A percentile compares a stretch with the other conserved stretches of the same genome.
These are phyloP conservation scores for Xylaria venustula DNA, from an alignment of 495 filamentous ascomycete species.

Conservation along the genomic window DNA sequence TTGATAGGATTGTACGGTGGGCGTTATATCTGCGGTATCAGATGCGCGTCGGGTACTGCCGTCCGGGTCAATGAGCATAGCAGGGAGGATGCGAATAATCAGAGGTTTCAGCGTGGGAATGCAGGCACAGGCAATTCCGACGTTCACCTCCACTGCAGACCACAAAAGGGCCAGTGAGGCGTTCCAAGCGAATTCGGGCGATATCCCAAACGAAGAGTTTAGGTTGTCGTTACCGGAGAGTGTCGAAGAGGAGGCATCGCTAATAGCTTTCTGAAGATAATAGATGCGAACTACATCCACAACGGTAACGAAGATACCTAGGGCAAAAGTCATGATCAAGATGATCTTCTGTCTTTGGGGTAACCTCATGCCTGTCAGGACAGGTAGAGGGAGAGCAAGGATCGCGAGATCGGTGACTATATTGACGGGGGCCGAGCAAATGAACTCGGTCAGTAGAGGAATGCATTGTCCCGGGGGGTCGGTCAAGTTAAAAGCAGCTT, in stretches of 20 bases:
- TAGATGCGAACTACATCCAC: slow-evolving; percentile 89
- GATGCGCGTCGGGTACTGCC: slow-evolving; percentile 25
- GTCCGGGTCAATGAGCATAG: slow-evolving; percentile 57
- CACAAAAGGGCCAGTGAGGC: slow-evolving; percentile 87
- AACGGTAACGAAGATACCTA: slow-evolving; percentile 82
- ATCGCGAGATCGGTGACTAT: slow-evolving; percentile 82
- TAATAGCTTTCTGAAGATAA: slow-evolving; percentile 75
- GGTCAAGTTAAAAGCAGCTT: slow-evolving; percentile 55
- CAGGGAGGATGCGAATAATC: slow-evolving; percentile 70
- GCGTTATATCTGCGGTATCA: slow-evolving; percentile 11
- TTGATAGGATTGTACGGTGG: slow-evolving; percentile 19
- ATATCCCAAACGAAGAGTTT: slow-evolving; percentile 33
- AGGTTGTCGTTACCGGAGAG: slow-evolving; percentile 26
- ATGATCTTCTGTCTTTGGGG: slow-evolving; percentile 83
- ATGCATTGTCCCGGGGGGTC: slow-evolving; percentile 55
- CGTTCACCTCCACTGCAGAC: slow-evolving; percentile 87
- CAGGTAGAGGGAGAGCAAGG: slow-evolving; percentile 80
- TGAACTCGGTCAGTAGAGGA: slow-evolving; percentile 76
- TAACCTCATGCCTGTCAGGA: slow-evolving; percentile 80
- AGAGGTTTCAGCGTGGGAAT: slow-evolving; percentile 88
- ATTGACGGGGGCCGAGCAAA: slow-evolving; percentile 81
- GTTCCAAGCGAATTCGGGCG: slow-evolving; percentile 59
- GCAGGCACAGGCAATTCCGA: slow-evolving; percentile 84
- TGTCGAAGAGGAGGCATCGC: slow-evolving; percentile 22
- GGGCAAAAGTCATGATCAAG: slow-evolving; percentile 73